phyloP scores from a whole-genome alignment of 192 early-diverging fungal species.

The Phlyctochytrium bullatum region DNA sequence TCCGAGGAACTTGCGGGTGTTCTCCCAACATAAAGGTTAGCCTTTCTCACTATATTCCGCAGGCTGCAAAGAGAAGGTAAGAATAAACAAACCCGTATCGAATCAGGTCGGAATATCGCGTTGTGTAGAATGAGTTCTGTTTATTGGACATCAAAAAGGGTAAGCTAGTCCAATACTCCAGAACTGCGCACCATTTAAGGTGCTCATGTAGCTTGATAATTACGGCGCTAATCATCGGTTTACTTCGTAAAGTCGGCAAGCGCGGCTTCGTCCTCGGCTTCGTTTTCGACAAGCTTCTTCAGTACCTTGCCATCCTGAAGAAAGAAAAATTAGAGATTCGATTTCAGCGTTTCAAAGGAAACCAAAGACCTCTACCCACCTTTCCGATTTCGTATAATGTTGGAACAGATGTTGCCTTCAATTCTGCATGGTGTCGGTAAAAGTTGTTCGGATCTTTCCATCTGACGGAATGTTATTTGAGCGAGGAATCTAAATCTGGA shows the following conservation, averaged over 20 bases:
- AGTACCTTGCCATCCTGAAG: slow-evolving; percentile 20
- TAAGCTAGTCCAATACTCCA: too few relatives aligned
- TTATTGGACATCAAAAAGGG: too few relatives aligned
- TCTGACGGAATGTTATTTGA: not conserved
- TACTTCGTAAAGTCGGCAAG: not conserved
- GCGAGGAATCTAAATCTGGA: not conserved
- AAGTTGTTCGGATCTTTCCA: slow-evolving; percentile 14
- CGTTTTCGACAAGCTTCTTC: slow-evolving; percentile 18
- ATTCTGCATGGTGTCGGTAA: slow-evolving; percentile 16
- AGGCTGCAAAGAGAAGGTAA: too few relatives aligned
- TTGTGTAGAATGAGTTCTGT: too few relatives aligned
- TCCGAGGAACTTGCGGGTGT: too few relatives aligned
- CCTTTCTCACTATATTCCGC: too few relatives aligned
- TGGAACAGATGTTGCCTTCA: slow-evolving; percentile 17
- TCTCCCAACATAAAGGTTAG: too few relatives aligned
- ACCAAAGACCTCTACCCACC: not conserved
- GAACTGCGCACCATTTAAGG: too few relatives aligned
- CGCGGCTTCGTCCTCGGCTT: slow-evolving; percentile 7
- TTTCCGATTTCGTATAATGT: slow-evolving; percentile 27
- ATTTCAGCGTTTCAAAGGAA: not conserved
- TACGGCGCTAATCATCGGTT: too few relatives aligned
- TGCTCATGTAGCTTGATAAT: too few relatives aligned
- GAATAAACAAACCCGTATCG: too few relatives aligned
- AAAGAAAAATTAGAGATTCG: not conserved
- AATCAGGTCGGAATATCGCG: too few relatives aligned